Conservation (phyloP, 2,329 filamentous ascomycete species). For the Colletotrichum lentis region DNA sequence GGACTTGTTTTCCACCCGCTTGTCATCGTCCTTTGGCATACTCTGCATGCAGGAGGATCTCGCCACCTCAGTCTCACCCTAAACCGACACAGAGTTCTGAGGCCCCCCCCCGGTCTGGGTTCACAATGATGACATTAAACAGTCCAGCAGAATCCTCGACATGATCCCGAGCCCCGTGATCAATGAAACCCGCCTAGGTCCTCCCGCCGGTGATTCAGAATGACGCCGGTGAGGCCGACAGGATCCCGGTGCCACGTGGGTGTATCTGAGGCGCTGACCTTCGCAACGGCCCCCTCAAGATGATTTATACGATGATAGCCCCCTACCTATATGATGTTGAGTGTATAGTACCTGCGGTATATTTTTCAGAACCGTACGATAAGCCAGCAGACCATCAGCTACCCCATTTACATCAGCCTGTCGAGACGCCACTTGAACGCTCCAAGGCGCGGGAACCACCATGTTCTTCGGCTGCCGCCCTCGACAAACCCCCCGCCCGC, state of each 20-base stretch:
- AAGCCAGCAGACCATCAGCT: background rate
- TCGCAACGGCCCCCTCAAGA: background rate
- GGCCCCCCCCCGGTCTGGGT: background rate
- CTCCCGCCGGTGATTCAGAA: background rate
- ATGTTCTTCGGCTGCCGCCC: conserved; percentile 39
- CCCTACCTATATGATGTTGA: background rate
- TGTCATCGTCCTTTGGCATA: too few species aligned
- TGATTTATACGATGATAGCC: background rate
- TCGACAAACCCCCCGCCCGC: background rate
- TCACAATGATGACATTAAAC: background rate
- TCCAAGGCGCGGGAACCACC: background rate
- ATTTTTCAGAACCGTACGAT: background rate
- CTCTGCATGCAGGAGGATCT: background rate
- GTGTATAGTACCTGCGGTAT: too few species aligned
- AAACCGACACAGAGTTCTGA: background rate
- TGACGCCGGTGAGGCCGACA: background rate
- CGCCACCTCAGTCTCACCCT: too few species aligned
- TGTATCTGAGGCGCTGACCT: background rate
- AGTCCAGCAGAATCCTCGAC: background rate
- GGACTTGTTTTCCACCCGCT: too few species aligned
- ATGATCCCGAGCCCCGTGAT: background rate
- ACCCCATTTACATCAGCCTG: background rate
- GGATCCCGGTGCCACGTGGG: background rate
- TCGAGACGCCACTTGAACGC: background rate
- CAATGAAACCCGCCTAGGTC: too few species aligned